Evolutionary conservation across 345 rosid genomes (phyloP).

Genomic region (Gossypium anomalum): DNA sequence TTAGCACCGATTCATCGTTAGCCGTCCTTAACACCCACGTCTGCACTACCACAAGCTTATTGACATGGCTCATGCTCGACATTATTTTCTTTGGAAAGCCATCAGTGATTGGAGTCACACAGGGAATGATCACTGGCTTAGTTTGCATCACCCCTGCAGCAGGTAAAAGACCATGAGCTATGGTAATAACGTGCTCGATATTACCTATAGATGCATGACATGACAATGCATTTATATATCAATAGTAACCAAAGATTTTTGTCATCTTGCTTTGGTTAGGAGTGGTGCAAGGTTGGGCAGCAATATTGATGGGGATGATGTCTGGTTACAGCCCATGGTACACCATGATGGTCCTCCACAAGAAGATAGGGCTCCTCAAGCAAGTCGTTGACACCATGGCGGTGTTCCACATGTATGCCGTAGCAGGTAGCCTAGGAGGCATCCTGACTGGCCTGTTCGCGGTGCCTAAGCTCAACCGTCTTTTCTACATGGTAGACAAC

Average conservation of each 20-base stretch:
- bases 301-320: constrained; percentile 54
- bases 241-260: background rate
- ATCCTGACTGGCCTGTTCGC: constrained; percentile 59
- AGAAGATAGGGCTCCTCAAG: constrained; percentile 49
- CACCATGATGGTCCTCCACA: constrained; percentile 74
- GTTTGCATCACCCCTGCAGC: constrained; percentile 64
- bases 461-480: constrained; percentile 52
- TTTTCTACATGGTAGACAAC: constrained; percentile 29
- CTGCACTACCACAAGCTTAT: constrained; percentile 67
- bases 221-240: background rate
- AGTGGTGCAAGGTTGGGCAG: constrained; percentile 77
- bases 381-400: constrained; percentile 69
- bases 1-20: constrained; percentile 48
- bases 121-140: constrained; percentile 63
- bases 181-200: background rate
- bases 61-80: constrained; percentile 65
- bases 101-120: constrained; percentile 59
- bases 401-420: constrained; percentile 66
- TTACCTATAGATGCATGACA: background rate
- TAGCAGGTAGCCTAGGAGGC: constrained; percentile 65
- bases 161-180: constrained; percentile 22
- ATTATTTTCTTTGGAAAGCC: constrained; percentile 63
- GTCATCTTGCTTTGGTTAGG: constrained; percentile 23
- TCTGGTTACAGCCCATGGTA: constrained; percentile 76
- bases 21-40: constrained; percentile 73